Conservation (phyloP, 192 early-diverging fungal genomes). For the Diversispora eburnea region DNA sequence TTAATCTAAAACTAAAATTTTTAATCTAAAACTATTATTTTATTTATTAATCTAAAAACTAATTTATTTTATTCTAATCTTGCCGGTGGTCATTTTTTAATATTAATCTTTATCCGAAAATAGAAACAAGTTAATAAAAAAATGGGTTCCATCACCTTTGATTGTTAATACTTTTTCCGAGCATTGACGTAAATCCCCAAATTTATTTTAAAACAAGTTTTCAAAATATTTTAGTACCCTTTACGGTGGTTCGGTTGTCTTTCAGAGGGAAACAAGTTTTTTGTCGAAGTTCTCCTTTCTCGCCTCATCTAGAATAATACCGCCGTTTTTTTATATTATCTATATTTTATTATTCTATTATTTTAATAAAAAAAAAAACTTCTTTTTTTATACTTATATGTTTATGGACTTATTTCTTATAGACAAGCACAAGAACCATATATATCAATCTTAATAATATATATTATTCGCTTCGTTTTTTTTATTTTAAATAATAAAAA, state of each 20-base stretch:
- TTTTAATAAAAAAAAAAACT: not conserved
- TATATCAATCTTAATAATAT: not conserved
- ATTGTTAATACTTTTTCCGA: not conserved
- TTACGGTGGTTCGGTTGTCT: conserved; percentile 12
- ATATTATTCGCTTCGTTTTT: not conserved
- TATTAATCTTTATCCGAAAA: no score
- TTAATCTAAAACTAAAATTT: not conserved
- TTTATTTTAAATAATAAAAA: not conserved
- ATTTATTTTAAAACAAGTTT: not conserved
- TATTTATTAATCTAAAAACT: no score
- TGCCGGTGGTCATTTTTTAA: no score
- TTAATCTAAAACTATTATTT: no score
- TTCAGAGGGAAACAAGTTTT: conserved; percentile 5
- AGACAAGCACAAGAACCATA: not conserved
- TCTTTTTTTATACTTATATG: not conserved
- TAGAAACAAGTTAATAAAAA: not conserved
- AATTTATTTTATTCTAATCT: no score
- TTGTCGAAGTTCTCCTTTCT: not conserved
- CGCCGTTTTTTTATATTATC: not conserved
- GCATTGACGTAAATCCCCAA: conserved; percentile 3
- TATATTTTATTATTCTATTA: not conserved
- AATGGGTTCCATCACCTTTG: no score
- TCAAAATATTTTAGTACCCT: not conserved
- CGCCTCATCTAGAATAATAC: not conserved
- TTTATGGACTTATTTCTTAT: not conserved